These are phyloP conservation scores for Suillus alpinus DNA, from an alignment of 768 basidiomycete genomes.

Conservation along the genomic window DNA sequence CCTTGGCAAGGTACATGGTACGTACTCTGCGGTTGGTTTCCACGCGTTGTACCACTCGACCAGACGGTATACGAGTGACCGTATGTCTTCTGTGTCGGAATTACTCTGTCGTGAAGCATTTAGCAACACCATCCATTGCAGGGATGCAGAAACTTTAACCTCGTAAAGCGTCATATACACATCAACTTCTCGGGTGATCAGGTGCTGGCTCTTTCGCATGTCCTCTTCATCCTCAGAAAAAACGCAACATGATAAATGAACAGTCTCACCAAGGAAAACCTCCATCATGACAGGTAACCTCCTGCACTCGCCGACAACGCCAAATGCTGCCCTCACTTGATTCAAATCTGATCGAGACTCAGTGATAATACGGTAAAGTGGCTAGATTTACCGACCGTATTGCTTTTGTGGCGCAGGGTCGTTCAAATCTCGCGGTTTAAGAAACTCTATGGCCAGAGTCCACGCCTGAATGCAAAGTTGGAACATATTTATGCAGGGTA, in stretches of 20 bases:
- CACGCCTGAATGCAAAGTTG: conserved; percentile 48
- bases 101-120: conserved; percentile 35
- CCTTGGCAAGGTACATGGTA: conserved; percentile 9
- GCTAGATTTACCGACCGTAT: conserved; percentile 22
- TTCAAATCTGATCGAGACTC: conserved; percentile 40
- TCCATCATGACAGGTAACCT: conserved; percentile 66
- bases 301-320: conserved; percentile 52
- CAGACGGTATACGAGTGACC: conserved; percentile 54
- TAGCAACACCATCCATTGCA: neutral
- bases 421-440: conserved; percentile 54
- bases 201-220: conserved; percentile 53
- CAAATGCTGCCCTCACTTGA: conserved; percentile 54
- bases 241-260: neutral
- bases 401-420: conserved; percentile 29
- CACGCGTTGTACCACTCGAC: conserved; percentile 76
- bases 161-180: conserved; percentile 60
- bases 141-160: conserved; percentile 32
- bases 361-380: conserved; percentile 8
- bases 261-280: conserved; percentile 60
- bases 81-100: conserved; percentile 47
- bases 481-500: neutral
- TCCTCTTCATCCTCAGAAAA: conserved; percentile 44
- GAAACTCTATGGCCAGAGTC: conserved; percentile 50
- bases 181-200: conserved; percentile 61
- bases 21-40: conserved; percentile 65